phyloP scores from a whole-genome alignment of 75 land plant species.

The Sequoiadendron giganteum region DNA sequence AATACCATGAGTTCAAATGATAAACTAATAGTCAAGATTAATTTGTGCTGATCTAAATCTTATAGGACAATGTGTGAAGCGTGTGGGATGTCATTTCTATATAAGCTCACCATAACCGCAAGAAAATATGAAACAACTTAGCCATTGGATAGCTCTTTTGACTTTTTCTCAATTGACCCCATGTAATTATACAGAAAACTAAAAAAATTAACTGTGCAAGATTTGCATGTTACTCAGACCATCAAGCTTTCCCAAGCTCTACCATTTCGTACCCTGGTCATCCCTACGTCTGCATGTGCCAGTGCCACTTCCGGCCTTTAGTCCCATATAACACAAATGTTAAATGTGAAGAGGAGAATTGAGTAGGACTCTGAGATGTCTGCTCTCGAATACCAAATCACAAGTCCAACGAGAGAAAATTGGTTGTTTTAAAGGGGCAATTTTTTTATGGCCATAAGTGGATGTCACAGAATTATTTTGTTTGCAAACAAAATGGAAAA shows the following conservation, averaged over 20 bases:
- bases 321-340: background rate
- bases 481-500: background rate
- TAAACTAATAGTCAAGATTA: background rate
- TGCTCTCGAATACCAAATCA: background rate
- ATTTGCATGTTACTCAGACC: background rate
- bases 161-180: background rate
- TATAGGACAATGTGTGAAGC: background rate
- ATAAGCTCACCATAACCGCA: background rate
- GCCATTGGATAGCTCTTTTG: too few species aligned
- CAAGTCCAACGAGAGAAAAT: background rate
- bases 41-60: background rate
- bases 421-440: background rate
- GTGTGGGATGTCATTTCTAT: background rate
- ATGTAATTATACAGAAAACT: background rate
- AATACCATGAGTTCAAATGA: background rate
- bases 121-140: slow-evolving; percentile 3
- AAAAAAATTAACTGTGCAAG: background rate
- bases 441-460: background rate
- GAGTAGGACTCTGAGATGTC: too few species aligned
- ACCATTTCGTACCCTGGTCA: background rate
- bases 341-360: background rate
- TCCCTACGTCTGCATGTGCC: background rate
- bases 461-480: background rate
- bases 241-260: background rate
- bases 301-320: background rate